These are phyloP conservation scores for Barnettozyma pratensis DNA, from an alignment of 805 yeast genomes.

Conservation along the genomic window DNA sequence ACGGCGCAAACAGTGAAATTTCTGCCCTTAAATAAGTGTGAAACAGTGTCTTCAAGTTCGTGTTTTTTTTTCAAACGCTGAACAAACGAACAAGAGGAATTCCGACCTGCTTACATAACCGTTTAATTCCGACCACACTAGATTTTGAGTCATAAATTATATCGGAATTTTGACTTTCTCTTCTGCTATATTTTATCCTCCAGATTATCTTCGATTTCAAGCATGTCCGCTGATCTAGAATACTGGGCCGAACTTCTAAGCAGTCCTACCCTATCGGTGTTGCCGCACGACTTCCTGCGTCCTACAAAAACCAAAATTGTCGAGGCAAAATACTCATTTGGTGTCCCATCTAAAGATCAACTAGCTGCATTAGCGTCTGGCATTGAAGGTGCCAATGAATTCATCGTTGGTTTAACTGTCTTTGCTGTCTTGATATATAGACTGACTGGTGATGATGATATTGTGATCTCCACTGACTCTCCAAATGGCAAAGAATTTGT, in stretches of 20 bases:
- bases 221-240: constrained; percentile 25
- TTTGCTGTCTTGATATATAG: constrained; percentile 71
- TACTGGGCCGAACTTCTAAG: constrained; percentile 65
- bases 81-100: no score
- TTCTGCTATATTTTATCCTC: no score
- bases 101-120: not conserved
- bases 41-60: no score
- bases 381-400: constrained; percentile 29
- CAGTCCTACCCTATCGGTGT: constrained; percentile 77
- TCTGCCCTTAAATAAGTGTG: no score
- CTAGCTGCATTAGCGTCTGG: constrained; percentile 18
- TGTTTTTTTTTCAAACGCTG: no score
- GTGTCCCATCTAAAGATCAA: constrained; percentile 26
- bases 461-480: constrained; percentile 72
- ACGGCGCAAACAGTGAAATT: no score
- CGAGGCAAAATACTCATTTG: constrained; percentile 47
- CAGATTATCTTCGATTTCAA: no score
- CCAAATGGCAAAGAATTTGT: constrained; percentile 43
- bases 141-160: not conserved
- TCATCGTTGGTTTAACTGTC: constrained; percentile 54
- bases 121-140: not conserved
- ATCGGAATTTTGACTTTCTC: no score
- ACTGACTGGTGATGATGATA: constrained; percentile 91
- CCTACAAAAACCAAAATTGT: constrained; percentile 65
- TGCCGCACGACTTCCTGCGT: constrained; percentile 83